Conservation (phyloP, 768 basidiomycete genomes). For the Sporobolomyces pararoseus region DNA sequence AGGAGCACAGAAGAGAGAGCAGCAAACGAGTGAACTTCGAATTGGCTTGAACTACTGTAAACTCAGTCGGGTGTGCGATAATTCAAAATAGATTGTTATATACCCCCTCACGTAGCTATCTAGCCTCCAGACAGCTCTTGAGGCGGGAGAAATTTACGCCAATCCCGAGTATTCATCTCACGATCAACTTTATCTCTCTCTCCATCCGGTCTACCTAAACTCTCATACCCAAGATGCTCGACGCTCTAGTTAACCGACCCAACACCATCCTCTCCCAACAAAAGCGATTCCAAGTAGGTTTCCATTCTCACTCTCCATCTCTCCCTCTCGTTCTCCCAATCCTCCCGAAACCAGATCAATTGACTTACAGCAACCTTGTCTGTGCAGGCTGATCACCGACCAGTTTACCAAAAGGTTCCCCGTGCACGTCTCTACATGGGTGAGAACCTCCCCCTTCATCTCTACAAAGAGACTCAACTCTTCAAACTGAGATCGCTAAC, state of each 20-base stretch:
- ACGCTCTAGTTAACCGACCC: slow-evolving; percentile 31
- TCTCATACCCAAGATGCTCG: slow-evolving; percentile 16
- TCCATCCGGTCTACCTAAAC: background rate
- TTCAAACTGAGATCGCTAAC: no score
- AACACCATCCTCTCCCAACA: slow-evolving; percentile 28
- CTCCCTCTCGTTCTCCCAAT: background rate
- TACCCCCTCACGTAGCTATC: no score
- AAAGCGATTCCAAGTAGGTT: slow-evolving; percentile 22
- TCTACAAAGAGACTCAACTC: background rate
- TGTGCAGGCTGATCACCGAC: slow-evolving; percentile 30
- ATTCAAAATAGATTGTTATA: no score
- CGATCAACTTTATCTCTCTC: background rate
- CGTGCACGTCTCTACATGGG: slow-evolving; percentile 41
- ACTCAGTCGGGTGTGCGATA: no score
- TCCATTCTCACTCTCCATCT: background rate
- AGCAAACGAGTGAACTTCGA: no score
- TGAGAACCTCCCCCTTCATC: background rate
- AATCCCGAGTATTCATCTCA: background rate
- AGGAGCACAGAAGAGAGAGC: no score
- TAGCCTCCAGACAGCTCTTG: background rate
- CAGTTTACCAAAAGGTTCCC: slow-evolving; percentile 39
- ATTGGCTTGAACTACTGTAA: no score
- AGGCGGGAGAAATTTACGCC: background rate
- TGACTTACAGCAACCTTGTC: background rate
- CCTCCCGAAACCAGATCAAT: no score